Evolutionary conservation across 139 green algal species (phyloP), one percentile per base, ranked within the genome.

Genomic region (Micractinium conductrix): DNA sequence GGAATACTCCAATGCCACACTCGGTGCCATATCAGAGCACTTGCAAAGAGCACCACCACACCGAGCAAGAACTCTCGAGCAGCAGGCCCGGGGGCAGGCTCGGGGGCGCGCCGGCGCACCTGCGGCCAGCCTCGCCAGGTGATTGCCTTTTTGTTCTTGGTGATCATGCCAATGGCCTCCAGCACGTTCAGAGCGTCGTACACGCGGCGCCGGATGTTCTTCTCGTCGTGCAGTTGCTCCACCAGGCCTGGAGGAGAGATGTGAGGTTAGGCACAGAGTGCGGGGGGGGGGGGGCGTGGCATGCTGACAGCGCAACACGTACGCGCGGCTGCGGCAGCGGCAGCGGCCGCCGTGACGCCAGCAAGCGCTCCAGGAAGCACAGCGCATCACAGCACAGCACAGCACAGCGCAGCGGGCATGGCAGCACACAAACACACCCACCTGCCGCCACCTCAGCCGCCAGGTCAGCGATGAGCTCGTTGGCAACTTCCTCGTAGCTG

Each of bases 111-210:
- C n/a, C n/a, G n/a, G 40, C 65, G 44, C 53, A 84, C 81, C 40
- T 71, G 40, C 0, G 94, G 93, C 85, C 96, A 91, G 28, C 94
- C 94, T 14, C 85, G 83, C 95, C 95, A 98, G 7, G 73, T 50
- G 76, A 98, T 96, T 78, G 95, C 87, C 90, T 99, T 99, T 86
- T 97, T 97, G 74, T 96, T 93, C 87, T 98, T 99, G 69, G 84
- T 74, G 53, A 99, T 98, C 71, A 98, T 95, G 85, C 96, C 93
- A 79, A 98, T 94, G 9, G 96, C 96, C 91, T 98, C 96, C 22
- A 99, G 92, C 83, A 99, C 97, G 87, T 99, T 99, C 48, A 99
- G 93, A 0, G 97, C 97, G 80, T 99, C 97, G 81, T 99, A 99
- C 79, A 99, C 97, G 0, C 97, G 93, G 33, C 97, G 91, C 58